Conservation (phyloP, 2,329 filamentous ascomycete species). For the Colletotrichum nymphaeae region DNA sequence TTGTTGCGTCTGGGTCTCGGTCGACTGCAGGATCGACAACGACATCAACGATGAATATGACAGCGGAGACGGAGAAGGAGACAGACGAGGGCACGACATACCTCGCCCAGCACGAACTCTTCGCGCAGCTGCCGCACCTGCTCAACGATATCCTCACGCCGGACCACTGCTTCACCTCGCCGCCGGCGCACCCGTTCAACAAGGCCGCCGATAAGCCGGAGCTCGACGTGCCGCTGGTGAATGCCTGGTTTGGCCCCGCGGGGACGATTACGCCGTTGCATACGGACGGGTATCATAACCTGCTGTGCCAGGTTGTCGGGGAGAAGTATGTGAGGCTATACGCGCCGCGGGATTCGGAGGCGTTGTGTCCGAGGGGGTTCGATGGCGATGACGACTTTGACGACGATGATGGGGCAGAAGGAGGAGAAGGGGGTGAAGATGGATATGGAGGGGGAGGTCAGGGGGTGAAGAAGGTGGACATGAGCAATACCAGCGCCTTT, state of each 20-base stretch:
- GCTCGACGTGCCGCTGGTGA: constrained; percentile 57
- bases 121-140: constrained; percentile 83
- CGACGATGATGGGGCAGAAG: constrained; percentile 88
- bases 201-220: constrained; percentile 20
- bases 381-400: constrained; percentile 72
- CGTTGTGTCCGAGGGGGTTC: constrained; percentile 70
- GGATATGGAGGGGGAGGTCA: no score
- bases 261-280: constrained; percentile 93
- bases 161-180: constrained; percentile 83
- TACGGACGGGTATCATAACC: constrained; percentile 93
- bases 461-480: constrained; percentile 70
- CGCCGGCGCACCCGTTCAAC: constrained; percentile 65
- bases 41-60: no score
- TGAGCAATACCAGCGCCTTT: constrained; percentile 88
- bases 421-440: constrained; percentile 77
- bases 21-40: background rate
- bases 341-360: constrained; percentile 69
- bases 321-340: constrained; percentile 94
- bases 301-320: constrained; percentile 89
- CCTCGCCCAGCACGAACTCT: constrained; percentile 90
- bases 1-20: constrained; percentile 48
- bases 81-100: constrained; percentile 62
- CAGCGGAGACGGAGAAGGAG: background rate
- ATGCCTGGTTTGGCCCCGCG: constrained; percentile 92
- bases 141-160: constrained; percentile 82